Percentiles rank a stretch among this genome's conserved stretches.
Evolutionary conservation across 495 filamentous ascomycete genomes (phyloP).

Genomic region (Friedmanniomyces simplex): DNA sequence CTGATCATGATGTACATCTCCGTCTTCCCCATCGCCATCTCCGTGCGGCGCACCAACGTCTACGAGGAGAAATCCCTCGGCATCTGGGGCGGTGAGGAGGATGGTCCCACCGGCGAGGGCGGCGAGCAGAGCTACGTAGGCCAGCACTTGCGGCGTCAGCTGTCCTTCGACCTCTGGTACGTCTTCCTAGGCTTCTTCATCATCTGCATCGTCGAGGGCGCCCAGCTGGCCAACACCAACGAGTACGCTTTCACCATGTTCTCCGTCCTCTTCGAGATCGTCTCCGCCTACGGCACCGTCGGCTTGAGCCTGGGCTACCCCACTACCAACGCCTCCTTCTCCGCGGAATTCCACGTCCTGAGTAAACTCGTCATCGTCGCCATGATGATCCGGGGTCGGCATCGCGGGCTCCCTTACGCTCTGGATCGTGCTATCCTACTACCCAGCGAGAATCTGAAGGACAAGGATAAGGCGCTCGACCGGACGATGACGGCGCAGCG

Average conservation of each 20-base stretch:
- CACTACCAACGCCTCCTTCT: conserved; percentile 63
- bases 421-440: conserved; percentile 84
- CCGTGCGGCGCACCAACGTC: conserved; percentile 84
- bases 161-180: conserved; percentile 93
- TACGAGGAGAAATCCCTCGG: conserved; percentile 93
- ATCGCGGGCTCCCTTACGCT: conserved; percentile 84
- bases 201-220: conserved; percentile 73
- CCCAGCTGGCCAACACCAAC: conserved; percentile 43
- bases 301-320: conserved; percentile 80
- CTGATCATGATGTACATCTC: conserved; percentile 99
- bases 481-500: not conserved
- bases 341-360: conserved; percentile 61
- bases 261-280: conserved; percentile 75
- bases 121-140: conserved; percentile 68
- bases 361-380: conserved; percentile 89
- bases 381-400: conserved; percentile 86
- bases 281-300: conserved; percentile 90
- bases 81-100: conserved; percentile 51
- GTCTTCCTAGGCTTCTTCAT: conserved; percentile 83
- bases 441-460: conserved; percentile 51
- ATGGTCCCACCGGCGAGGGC: conserved; percentile 33
- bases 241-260: conserved; percentile 67
- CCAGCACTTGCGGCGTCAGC: conserved; percentile 75
- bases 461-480: conserved; percentile 4
- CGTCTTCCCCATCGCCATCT: conserved; percentile 90